Evolutionary conservation across 1,139 yeast genomes (phyloP).

Genomic region (Scheffersomyces insectosa): DNA sequence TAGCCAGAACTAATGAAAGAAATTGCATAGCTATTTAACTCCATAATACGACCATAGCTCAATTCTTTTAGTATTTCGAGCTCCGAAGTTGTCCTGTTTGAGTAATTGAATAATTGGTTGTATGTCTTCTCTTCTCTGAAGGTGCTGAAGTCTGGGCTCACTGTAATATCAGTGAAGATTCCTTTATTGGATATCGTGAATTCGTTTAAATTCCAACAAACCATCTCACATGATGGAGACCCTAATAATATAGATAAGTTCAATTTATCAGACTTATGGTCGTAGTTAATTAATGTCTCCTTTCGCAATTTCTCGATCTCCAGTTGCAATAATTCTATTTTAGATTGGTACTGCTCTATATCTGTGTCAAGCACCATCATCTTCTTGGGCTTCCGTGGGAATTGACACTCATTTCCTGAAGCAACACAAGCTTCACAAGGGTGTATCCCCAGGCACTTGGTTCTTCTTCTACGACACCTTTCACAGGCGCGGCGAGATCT

Average conservation of each 20-base stretch:
- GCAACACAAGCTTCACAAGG: slow-evolving; percentile 25
- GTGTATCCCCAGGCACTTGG: slow-evolving; percentile 26
- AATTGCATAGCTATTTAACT: slow-evolving; percentile 16
- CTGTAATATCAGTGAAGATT: slow-evolving; percentile 9
- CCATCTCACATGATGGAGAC: slow-evolving; percentile 28
- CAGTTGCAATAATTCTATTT: slow-evolving; percentile 13
- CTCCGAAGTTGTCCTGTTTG: slow-evolving; percentile 2
- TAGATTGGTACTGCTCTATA: slow-evolving; percentile 18
- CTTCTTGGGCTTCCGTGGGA: slow-evolving; percentile 22
- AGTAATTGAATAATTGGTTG: slow-evolving; percentile 14
- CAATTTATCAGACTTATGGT: slow-evolving; percentile 6
- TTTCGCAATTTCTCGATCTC: slow-evolving; percentile 9
- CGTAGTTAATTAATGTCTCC: not conserved
- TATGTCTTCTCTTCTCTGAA: slow-evolving; percentile 25
- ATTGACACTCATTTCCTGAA: slow-evolving; percentile 20
- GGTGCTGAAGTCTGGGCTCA: slow-evolving; percentile 27
- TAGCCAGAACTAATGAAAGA: slow-evolving; percentile 27
- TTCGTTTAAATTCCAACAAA: slow-evolving; percentile 28
- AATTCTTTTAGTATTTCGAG: slow-evolving; percentile 3
- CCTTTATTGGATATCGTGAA: slow-evolving; percentile 13
- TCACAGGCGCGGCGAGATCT: slow-evolving; percentile 21
- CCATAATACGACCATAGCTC: slow-evolving; percentile 1
- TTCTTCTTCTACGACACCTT: slow-evolving; percentile 26
- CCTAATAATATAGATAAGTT: slow-evolving; percentile 22
- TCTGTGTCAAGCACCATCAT: slow-evolving; percentile 24